A percentile compares a stretch with the other conserved stretches of the same genome.
These are phyloP conservation scores for Candolleomyces aberdarensis DNA, from an alignment of 768 basidiomycete species.

Conservation along the genomic window DNA sequence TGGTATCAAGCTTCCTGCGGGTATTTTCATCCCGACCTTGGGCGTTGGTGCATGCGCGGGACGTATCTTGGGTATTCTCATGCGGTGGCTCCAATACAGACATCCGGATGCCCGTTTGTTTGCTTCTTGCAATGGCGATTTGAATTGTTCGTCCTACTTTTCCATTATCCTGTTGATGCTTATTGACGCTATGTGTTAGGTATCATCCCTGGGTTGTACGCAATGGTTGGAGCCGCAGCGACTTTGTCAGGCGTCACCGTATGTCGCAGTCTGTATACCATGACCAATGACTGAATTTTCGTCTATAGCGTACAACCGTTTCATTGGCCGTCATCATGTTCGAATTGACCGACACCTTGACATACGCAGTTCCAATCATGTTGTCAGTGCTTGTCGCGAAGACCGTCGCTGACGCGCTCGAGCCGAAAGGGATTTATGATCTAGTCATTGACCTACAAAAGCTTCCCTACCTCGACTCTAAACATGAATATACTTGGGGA, in stretches of 20 bases:
- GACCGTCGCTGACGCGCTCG: constrained; percentile 82
- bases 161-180: not conserved
- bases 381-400: constrained; percentile 85
- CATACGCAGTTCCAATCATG: constrained; percentile 91
- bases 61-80: constrained; percentile 73
- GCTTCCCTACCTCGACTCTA: constrained; percentile 89
- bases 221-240: constrained; percentile 96
- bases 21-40: constrained; percentile 95
- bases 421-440: constrained; percentile 96
- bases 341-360: constrained; percentile 89
- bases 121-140: constrained; percentile 56
- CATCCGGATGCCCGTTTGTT: constrained; percentile 65
- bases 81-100: constrained; percentile 72
- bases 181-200: constrained; percentile 24
- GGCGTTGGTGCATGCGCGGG: constrained; percentile 95
- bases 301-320: constrained; percentile 72
- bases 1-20: constrained; percentile 88
- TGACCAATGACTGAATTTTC: not conserved
- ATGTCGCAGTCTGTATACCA: constrained; percentile 20
- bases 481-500: constrained; percentile 89
- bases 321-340: constrained; percentile 96
- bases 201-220: constrained; percentile 86
- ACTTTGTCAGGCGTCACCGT: constrained; percentile 94
- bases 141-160: constrained; percentile 48
- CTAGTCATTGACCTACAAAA: constrained; percentile 90